Evolutionary conservation across 176 grass and related monocot species (phyloP), one percentile per base, ranked within the genome.

Genomic region (Oryza coarctata): DNA sequence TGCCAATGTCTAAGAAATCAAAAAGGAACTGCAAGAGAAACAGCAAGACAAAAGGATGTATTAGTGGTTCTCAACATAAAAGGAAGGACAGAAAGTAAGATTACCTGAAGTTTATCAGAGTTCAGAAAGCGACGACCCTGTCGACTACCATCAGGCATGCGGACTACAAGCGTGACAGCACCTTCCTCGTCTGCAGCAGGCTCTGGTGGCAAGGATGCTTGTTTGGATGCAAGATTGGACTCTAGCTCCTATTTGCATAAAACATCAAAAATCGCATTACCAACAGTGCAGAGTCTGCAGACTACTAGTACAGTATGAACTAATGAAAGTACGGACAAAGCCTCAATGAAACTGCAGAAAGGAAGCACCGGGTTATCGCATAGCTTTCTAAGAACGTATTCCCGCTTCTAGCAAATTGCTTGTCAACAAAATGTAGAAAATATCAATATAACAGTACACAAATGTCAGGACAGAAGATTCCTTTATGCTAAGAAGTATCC

Each of bases 101-200:
- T 76, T 81, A 95, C 96, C 89, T 90, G 79, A 86, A 99, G 86
- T 82, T 88, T 99, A 87, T 99, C 89, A 81, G 96, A 90, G 88
- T 94, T 99, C 25, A 95, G 73, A 84, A 99, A 99, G 15, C 93
- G 89, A 71, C 91, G 96, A 27, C 89, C 93, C 38, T 65, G 82
- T 47, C 93, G 93, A 70, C 79, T 95, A 41, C 96, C 96, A 72
- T 99, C 89, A 81, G 96, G 93, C 93, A 99, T 95, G 30, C 91
- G 92, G 64, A 99, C 96, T 28, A 99, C 76, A 71, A 99, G 74
- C 71, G 93, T 95, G 64, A 99, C 90, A 82, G 87, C 91, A 87
- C 85, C 86, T 72, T 92, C 96, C 65, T 75, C 75, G 30, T 92
- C 89, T 86, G 76, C 75, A 52, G 85, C 84, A 34, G 96, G 96